phyloP scores from a whole-genome alignment of 257 asterid genomes.

The Echites panduratus region DNA sequence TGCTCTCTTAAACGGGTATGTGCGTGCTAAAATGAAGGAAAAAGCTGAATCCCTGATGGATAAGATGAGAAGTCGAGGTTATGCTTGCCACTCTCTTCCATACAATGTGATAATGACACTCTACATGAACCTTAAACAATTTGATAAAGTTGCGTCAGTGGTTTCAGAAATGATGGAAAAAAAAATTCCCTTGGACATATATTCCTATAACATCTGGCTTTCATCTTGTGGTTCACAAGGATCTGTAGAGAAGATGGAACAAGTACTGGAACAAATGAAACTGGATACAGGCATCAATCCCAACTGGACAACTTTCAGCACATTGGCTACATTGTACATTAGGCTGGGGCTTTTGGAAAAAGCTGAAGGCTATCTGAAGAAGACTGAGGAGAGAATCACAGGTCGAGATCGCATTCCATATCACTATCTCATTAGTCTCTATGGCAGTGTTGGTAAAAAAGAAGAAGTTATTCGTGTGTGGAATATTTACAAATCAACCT shows the following conservation, averaged over 20 bases:
- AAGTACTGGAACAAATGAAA: slow-evolving; percentile 57
- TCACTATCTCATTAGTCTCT: slow-evolving; percentile 72
- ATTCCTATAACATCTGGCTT: slow-evolving; percentile 85
- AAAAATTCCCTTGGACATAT: slow-evolving; percentile 42
- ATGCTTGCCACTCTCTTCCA: slow-evolving; percentile 55
- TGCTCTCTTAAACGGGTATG: slow-evolving; percentile 75
- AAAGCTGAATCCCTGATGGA: slow-evolving; percentile 74
- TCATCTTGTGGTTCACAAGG: slow-evolving; percentile 56
- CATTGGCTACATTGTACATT: slow-evolving; percentile 74
- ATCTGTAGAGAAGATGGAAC: slow-evolving; percentile 62
- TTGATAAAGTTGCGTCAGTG: slow-evolving; percentile 47
- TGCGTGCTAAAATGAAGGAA: slow-evolving; percentile 52
- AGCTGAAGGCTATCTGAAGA: slow-evolving; percentile 57
- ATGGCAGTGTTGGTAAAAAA: slow-evolving; percentile 62
- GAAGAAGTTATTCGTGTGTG: slow-evolving; percentile 76
- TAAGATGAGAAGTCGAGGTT: slow-evolving; percentile 51
- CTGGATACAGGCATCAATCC: slow-evolving; percentile 49
- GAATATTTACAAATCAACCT: slow-evolving; percentile 60
- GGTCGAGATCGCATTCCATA: slow-evolving; percentile 65
- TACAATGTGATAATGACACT: slow-evolving; percentile 92
- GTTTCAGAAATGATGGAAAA: slow-evolving; percentile 66
- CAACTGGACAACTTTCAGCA: slow-evolving; percentile 83
- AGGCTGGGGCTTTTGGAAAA: slow-evolving; percentile 47
- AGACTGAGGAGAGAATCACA: slow-evolving; percentile 55
- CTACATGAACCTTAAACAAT: slow-evolving; percentile 56